Base-by-base conservation (phyloP, 768 basidiomycete species). In the Tylopilus balloui region DNA sequence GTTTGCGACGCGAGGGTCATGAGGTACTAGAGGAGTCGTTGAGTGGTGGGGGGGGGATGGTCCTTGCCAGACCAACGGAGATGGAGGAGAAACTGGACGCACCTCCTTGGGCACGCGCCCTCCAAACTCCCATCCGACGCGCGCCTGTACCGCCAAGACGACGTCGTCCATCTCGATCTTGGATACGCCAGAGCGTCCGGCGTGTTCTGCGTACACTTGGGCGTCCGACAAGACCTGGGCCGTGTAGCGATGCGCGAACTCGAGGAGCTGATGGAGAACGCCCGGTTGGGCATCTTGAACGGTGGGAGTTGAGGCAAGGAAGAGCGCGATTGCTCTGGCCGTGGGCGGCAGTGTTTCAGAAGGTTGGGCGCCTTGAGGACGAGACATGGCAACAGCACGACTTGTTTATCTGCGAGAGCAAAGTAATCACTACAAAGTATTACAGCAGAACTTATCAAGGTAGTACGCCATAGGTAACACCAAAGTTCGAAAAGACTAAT, bases 51-150 rank as follows among this genome's bases (percentile, higher is more conserved):
- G 4, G n/a, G 19, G n/a, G n/a, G n/a, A n/a, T n/a, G n/a, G n/a
- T n/a, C n/a, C n/a, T n/a, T n/a, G n/a, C n/a, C n/a, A n/a, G n/a
- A n/a, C n/a, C n/a, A n/a, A n/a, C n/a, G n/a, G n/a, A n/a, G n/a
- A n/a, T n/a, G n/a, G n/a, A n/a, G n/a, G n/a, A n/a, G 5, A 19
- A 23, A 4, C 8, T 17, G 20, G 39, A 67, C 73, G 24, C 48
- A 92, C 90, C 80, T 92, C 90, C 70, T 92, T 92, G 3, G 90
- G 90, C 24, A 92, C 81, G 32, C 89, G 77, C 6, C 91, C 90
- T 20, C 89, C 90, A 64, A 91, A 87, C 67, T 92, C 91, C 91
- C 91, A 92, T 36, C 90, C 91, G 4, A 92, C 91, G 48, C 90
- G 82, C 6, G 89, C 88, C 66, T 92, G 90, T 5, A 91, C 84